phyloP scores from a whole-genome alignment of 176 grass and related monocot genomes.

The Oryza officinalis region DNA sequence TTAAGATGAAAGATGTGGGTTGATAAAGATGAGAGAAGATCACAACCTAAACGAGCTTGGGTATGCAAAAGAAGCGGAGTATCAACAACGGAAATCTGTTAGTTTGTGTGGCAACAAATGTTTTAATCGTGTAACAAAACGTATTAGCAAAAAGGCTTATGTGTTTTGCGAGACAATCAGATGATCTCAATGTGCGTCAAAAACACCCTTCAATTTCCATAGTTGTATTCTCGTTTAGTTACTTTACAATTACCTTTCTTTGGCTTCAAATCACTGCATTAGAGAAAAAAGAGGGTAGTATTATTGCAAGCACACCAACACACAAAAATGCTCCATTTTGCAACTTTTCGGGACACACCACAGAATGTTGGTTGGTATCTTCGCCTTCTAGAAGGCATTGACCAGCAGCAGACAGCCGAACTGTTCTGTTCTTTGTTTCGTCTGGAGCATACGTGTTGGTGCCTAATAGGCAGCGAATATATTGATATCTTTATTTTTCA shows the following conservation, averaged over 20 bases:
- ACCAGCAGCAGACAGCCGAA: background rate
- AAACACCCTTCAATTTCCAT: background rate
- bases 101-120: too few species aligned
- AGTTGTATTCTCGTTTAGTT: background rate
- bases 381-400: slow-evolving; percentile 33
- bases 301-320: slow-evolving; percentile 16
- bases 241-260: background rate
- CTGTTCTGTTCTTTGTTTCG: background rate
- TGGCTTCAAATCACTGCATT: background rate
- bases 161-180: too few species aligned
- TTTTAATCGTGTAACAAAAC: too few species aligned
- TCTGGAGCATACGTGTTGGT: background rate
- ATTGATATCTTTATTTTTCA: slow-evolving; percentile 9
- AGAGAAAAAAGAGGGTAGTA: background rate
- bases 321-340: slow-evolving; percentile 10
- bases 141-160: too few species aligned
- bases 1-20: too few species aligned
- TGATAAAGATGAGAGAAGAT: too few species aligned
- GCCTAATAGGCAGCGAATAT: background rate
- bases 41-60: too few species aligned
- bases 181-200: background rate
- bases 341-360: background rate
- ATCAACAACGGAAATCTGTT: too few species aligned
- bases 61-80: too few species aligned
- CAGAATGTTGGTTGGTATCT: background rate